A percentile compares a stretch with the other conserved stretches of the same genome.
These are phyloP conservation scores for Leccinum fallax DNA, from an alignment of 1,284 basidiomycete species.

Conservation along the genomic window DNA sequence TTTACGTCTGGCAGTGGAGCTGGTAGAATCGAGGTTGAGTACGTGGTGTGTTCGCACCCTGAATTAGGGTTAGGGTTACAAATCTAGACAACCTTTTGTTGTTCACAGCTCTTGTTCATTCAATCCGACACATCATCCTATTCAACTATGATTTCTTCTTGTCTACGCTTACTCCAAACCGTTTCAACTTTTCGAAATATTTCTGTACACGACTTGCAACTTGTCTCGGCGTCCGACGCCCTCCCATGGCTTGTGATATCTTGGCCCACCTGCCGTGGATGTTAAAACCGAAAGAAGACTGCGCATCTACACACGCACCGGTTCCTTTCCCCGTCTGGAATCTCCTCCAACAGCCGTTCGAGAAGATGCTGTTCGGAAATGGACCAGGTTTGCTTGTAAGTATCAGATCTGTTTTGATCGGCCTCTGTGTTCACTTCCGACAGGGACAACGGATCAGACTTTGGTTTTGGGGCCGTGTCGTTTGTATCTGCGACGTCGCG, in stretches of 20 bases:
- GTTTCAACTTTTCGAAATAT: slow-evolving; percentile 80
- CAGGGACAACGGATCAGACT: slow-evolving; percentile 18
- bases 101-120: not conserved
- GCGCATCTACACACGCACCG: slow-evolving; percentile 45
- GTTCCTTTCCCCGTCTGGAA: slow-evolving; percentile 75
- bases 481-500: slow-evolving; percentile 23
- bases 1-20: slow-evolving; percentile 25
- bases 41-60: slow-evolving; percentile 3
- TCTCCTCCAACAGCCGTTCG: slow-evolving; percentile 69
- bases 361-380: slow-evolving; percentile 73
- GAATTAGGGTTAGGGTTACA: slow-evolving; percentile 31
- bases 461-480: slow-evolving; percentile 18
- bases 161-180: slow-evolving; percentile 55
- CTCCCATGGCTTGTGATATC: slow-evolving; percentile 78
- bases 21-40: slow-evolving; percentile 41
- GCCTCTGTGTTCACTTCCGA: slow-evolving; percentile 27
- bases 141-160: slow-evolving; percentile 38
- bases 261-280: slow-evolving; percentile 62
- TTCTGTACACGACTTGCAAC: slow-evolving; percentile 86
- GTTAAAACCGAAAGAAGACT: slow-evolving; percentile 6
- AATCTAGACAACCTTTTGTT: not conserved
- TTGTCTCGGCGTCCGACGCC: slow-evolving; percentile 71
- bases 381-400: slow-evolving; percentile 78
- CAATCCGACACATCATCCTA: not conserved
- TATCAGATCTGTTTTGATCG: slow-evolving; percentile 58